Evolutionary conservation across 345 rosid genomes (phyloP).

Genomic region (Eucalyptus polyanthemos): DNA sequence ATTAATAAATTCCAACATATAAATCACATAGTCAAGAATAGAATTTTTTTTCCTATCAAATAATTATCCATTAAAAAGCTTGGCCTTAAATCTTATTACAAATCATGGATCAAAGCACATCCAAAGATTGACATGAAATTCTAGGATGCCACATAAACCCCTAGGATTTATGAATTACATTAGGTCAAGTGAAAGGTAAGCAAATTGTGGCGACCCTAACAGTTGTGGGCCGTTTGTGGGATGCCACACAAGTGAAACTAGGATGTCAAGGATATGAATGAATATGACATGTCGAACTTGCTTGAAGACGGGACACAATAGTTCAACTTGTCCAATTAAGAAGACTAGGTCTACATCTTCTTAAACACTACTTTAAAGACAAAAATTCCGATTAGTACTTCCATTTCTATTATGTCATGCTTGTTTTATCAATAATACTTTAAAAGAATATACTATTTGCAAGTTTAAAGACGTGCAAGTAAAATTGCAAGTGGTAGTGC

Average conservation of each 20-base stretch:
- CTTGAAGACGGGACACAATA: not conserved
- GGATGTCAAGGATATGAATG: not conserved
- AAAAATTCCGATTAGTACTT: not conserved
- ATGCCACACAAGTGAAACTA: not conserved
- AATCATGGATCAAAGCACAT: too few relatives aligned
- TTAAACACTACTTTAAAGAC: not conserved
- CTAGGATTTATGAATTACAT: too few relatives aligned
- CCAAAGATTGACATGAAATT: too few relatives aligned
- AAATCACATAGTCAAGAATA: too few relatives aligned
- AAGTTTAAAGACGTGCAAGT: fast-evolving
- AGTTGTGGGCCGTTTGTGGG: too few relatives aligned
- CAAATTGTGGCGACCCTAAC: too few relatives aligned
- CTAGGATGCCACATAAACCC: too few relatives aligned
- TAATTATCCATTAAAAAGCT: too few relatives aligned
- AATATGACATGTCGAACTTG: not conserved
- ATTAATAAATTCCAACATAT: too few relatives aligned
- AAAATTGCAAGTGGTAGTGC: not conserved
- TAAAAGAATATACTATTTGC: not conserved
- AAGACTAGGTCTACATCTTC: not conserved
- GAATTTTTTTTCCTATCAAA: too few relatives aligned
- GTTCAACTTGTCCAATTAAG: not conserved
- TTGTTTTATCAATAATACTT: not conserved
- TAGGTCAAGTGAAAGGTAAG: too few relatives aligned
- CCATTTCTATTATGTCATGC: not conserved
- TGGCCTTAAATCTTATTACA: too few relatives aligned